Base-by-base conservation (phyloP, 2,329 filamentous ascomycete genomes). In the Parafenestella ontariensis region DNA sequence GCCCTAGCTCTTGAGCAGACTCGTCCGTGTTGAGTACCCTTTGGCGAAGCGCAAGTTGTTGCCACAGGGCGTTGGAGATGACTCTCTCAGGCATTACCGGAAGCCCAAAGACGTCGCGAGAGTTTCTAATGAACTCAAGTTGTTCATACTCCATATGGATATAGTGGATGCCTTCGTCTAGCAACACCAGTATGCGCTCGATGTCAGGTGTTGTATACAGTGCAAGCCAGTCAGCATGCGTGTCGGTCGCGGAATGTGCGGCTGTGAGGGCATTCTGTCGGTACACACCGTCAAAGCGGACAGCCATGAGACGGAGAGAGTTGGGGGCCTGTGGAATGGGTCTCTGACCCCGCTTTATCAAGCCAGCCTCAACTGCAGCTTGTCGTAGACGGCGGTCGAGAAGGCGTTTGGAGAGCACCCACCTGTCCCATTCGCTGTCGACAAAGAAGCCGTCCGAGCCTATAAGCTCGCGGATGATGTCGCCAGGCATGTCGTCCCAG, bases 141-240 rank as follows among this genome's bases (percentile, higher is more conserved):
- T 85, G 82, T 59, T 86, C 84, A 55, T 85, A 85, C 31, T 83
- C 80, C 61, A 86, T 78, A 65, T 86, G 84, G 3, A 85, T 77
- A 69, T 85, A 86, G 63, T 86, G 83, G 8, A 86, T 84, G 0
- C 83, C 84, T 69, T 85, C 82, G 52, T 86, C 83, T 3, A 86
- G 71, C 2, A 86, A 71, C 0, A 84, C 82, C 7, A 85, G 70
- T 5, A 86, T 71, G 9, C 83, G 82, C 59, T 83, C 82, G 39
- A 86, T 77, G 37, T 85, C 83, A 0, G 80, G 77, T 39, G 80
- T 76, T 0, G 82, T 83, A 65, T 85, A 85, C 3, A 83, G 71
- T 5, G 77, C 71, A 26, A 83, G 69, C 78, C 82, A 85, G 2
- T 75, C 72, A 36, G 78, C 74, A 48, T 83, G 76, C 3, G 70